A percentile compares a stretch with the other conserved stretches of the same genome.
These are phyloP conservation scores for Balansia obtecta DNA, from an alignment of 2,329 filamentous ascomycete genomes.

Conservation along the genomic window DNA sequence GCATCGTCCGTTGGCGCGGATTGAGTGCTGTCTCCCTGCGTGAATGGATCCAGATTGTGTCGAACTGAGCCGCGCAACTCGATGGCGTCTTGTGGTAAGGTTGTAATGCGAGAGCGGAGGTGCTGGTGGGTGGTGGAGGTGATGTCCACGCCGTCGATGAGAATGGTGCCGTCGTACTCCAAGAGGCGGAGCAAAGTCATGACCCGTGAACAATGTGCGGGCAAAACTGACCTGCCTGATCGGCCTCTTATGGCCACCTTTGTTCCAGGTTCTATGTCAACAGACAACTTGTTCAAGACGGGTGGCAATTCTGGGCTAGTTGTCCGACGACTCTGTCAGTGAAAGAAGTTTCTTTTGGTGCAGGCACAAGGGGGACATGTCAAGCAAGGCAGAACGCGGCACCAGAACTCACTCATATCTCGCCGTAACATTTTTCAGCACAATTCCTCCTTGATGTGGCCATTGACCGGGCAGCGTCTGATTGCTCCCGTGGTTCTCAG, in stretches of 20 bases:
- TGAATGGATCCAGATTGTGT: too few relatives aligned
- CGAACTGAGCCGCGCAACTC: slow-evolving; percentile 6
- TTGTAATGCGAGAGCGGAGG: slow-evolving; percentile 18
- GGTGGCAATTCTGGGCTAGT: background rate
- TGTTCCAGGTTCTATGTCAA: slow-evolving; percentile 8
- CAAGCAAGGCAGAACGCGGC: too few relatives aligned
- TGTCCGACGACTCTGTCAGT: too few relatives aligned
- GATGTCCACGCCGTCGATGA: slow-evolving; percentile 17
- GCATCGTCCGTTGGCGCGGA: slow-evolving; percentile 4
- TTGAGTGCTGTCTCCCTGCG: too few relatives aligned
- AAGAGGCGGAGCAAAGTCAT: too few relatives aligned
- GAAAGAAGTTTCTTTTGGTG: too few relatives aligned
- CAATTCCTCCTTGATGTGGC: slow-evolving; percentile 8
- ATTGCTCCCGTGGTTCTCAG: background rate
- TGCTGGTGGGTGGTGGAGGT: slow-evolving; percentile 9
- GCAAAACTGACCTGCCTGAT: slow-evolving; percentile 4
- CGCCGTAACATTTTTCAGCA: slow-evolving; percentile 8
- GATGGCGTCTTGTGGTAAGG: slow-evolving; percentile 17
- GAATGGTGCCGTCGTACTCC: slow-evolving; percentile 1
- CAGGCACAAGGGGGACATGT: too few relatives aligned
- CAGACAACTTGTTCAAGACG: slow-evolving; percentile 6
- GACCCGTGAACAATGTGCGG: too few relatives aligned
- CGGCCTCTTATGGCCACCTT: slow-evolving; percentile 12
- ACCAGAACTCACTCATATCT: slow-evolving; percentile 7
- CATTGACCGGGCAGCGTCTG: slow-evolving; percentile 4